A percentile compares a stretch with the other conserved stretches of the same genome.
These are phyloP conservation scores for Fraxinus greggii DNA, from an alignment of 305 asterid genomes.

Conservation along the genomic window DNA sequence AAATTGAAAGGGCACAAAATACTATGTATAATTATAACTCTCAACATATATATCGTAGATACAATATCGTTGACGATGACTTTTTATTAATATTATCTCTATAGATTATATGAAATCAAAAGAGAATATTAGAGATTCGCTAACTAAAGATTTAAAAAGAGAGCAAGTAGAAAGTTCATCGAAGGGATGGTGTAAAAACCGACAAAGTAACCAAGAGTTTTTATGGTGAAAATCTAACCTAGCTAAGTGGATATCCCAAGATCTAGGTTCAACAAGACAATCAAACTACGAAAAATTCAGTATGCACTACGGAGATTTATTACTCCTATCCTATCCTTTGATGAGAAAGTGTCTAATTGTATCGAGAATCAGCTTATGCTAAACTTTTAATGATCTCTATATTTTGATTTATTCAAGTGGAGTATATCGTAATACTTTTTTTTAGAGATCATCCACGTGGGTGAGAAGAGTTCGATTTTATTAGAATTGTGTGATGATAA, in stretches of 20 bases:
- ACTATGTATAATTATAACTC: too few relatives aligned
- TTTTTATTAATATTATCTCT: too few relatives aligned
- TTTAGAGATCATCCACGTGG: neutral
- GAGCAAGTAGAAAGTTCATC: neutral
- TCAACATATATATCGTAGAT: neutral
- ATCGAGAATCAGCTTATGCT: neutral
- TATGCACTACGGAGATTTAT: neutral
- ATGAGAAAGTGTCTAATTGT: too few relatives aligned
- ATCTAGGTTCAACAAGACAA: neutral
- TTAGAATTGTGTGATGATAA: neutral
- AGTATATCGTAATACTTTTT: neutral
- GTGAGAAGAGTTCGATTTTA: neutral
- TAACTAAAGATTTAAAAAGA: neutral
- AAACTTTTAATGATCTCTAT: too few relatives aligned
- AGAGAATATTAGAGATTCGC: too few relatives aligned
- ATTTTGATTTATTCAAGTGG: neutral
- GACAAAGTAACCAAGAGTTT: neutral
- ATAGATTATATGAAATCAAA: too few relatives aligned
- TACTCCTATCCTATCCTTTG: neutral
- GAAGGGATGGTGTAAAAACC: neutral
- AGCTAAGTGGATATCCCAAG: neutral
- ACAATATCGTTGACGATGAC: too few relatives aligned
- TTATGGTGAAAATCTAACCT: neutral
- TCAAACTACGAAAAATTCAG: neutral
- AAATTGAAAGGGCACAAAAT: neutral